Base-by-base conservation (phyloP, 2,329 filamentous ascomycete species). In the Seiridium cupressi region DNA sequence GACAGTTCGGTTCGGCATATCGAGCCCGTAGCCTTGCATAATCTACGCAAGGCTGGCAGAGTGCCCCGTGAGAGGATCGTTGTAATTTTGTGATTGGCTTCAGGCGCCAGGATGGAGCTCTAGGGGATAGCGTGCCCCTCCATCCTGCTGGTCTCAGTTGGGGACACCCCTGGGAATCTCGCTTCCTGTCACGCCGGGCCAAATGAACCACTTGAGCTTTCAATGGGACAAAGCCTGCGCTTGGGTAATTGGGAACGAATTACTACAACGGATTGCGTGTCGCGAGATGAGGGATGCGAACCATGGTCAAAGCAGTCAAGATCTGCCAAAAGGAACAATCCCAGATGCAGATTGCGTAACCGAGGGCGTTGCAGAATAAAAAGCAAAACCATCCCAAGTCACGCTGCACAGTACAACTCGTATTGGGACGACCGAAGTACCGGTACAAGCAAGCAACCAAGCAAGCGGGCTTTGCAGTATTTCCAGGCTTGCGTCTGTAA, bases 1-100 rank as follows among this genome's bases (percentile, higher is more conserved):
- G 51, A 5, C 11, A 31, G 38, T 31, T 8, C 18, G 18, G 38
- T 31, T 8, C 18, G 18, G 18, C 18, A 26, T 26, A 26, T 26
- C 46, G 18, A n/a, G 8, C 31, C 34, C 31, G 40, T 47, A 57
- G 54, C 54, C 54, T 57, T 57, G 54, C 54, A 57, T 48, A 35
- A 57, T 48, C 54, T 18, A n/a, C 18, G 44, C 18, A 48, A 57
- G 54, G 54, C 54, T 57, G 54, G 32, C 11, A 44, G 13, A 42
- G 38, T 13, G 7, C 7, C 7, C 13, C 38, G 38, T 13, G 13
- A 8, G 7, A 42, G 7, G 38, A 42, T 42, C 38, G 38, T 42
- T 2, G 18, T 26, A 26, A 42, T 42, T 42, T 42, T 7, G 7
- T 42, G 38, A 42, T 42, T 42, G 38, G 38, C 38, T 42, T 8